Base-by-base conservation (phyloP, 1,284 basidiomycete genomes). In the Erythrobasidium hasegawianum region DNA sequence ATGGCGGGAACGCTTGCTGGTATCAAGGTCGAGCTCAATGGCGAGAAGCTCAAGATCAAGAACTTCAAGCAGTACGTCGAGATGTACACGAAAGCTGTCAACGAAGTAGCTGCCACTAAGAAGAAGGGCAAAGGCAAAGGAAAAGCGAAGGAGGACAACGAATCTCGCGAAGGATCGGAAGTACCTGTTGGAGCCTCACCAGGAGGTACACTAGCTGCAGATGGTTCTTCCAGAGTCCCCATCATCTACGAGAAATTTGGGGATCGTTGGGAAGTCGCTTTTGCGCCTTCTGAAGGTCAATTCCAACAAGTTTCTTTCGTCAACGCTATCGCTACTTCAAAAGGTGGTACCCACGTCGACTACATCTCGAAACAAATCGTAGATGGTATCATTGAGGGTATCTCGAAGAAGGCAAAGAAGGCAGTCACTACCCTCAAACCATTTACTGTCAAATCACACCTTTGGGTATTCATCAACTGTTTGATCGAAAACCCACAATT, bases 21-120 rank as follows among this genome's bases (percentile, higher is more conserved):
- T 73, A 82, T 96, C 77, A 97, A 97, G 78, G 95, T 98, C 18
- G 90, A 83, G 76, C 82, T 97, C 69, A 95, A 98, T 76, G 90
- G 89, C 78, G 90, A 97, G 77, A 84, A 88, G 14, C 78, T 99
- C 75, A 95, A 94, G 77, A 83, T 97, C 81, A 93, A 93, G 80
- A 87, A 85, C 76, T 99, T 99, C 84, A 96, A 94, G 81, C 87
- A 93, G 79, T 99, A 98, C 77, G 90, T 97, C 69, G 92, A 97
- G 60, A 85, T 98, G 84, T 97, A 97, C 79, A 75, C 78, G 41
- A 71, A 71, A 1, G 78, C 78, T 47, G 75, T 77, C 69, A 78
- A 78, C 70, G 76, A 78, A 70, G 73, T 79, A 40, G 67, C 20
- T 67, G 61, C n/a, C 39, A 59, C 9, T 8, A 53, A 53, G 50